phyloP scores from a whole-genome alignment of 331 rosid species.

The Arachis monticola region DNA sequence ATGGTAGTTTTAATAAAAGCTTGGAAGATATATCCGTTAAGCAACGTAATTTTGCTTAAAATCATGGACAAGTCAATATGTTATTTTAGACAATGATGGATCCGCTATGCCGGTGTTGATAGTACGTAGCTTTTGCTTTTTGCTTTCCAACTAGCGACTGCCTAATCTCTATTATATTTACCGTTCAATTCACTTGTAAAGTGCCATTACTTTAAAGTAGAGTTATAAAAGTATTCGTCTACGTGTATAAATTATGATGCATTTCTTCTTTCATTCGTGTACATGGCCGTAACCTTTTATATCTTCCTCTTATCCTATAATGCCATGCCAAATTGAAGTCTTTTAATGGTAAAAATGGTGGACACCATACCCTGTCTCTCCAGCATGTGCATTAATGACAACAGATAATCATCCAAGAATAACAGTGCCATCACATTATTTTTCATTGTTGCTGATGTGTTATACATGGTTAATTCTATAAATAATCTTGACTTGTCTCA shows the following conservation, averaged over 20 bases:
- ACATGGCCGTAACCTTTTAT: conserved; percentile 14
- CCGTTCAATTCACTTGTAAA: conserved; percentile 23
- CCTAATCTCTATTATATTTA: conserved; percentile 3
- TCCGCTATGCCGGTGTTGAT: not conserved
- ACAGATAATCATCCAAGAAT: not conserved
- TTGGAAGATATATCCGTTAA: no score
- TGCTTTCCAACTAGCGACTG: not conserved
- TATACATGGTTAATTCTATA: not conserved
- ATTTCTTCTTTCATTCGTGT: conserved; percentile 29
- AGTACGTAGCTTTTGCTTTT: conserved; percentile 19
- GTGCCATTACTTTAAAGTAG: conserved; percentile 14
- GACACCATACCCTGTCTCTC: conserved; percentile 8
- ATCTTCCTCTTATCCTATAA: not conserved
- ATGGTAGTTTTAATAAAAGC: no score
- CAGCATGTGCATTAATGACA: conserved; percentile 18
- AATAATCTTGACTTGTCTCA: not conserved
- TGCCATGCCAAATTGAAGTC: conserved; percentile 11
- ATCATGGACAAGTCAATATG: not conserved
- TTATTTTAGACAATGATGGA: not conserved
- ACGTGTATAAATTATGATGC: conserved; percentile 20
- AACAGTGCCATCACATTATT: not conserved
- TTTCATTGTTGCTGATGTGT: not conserved
- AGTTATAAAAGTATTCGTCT: conserved; percentile 21
- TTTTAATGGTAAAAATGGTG: not conserved
- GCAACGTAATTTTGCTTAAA: no score